Percentiles rank a stretch among this genome's conserved stretches.
Conservation (phyloP, 1,284 basidiomycete species). For the Ustilago trichophora region DNA sequence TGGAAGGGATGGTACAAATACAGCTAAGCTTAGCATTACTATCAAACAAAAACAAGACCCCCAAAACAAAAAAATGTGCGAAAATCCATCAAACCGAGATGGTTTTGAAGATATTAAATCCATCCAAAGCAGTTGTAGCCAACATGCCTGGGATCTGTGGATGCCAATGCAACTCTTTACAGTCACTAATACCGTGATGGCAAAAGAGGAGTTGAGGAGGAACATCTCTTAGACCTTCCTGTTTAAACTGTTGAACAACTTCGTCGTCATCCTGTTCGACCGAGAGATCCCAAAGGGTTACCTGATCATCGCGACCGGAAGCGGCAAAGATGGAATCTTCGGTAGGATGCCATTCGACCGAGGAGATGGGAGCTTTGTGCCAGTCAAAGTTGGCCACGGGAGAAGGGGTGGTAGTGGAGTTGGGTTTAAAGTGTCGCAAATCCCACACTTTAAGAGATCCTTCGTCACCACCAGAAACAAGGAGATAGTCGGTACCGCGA, state of each 20-base stretch:
- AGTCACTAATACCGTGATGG: slow-evolving; percentile 94
- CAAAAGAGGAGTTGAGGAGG: slow-evolving; percentile 94
- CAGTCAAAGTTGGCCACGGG: slow-evolving; percentile 91
- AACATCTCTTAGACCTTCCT: slow-evolving; percentile 63
- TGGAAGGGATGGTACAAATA: slow-evolving; percentile 27
- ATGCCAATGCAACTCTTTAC: slow-evolving; percentile 99
- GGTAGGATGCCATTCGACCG: slow-evolving; percentile 96
- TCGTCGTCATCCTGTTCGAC: slow-evolving; percentile 95
- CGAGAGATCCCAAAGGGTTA: slow-evolving; percentile 95
- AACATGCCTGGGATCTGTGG: slow-evolving; percentile 78
- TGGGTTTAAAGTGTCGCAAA: slow-evolving; percentile 80
- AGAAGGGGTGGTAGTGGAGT: slow-evolving; percentile 26
- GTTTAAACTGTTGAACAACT: slow-evolving; percentile 55
- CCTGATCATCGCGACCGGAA: slow-evolving; percentile 90
- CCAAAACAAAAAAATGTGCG: neutral
- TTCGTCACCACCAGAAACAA: slow-evolving; percentile 94
- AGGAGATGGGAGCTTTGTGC: slow-evolving; percentile 92
- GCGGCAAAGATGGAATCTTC: slow-evolving; percentile 95
- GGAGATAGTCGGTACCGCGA: slow-evolving; percentile 80
- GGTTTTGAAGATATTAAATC: slow-evolving; percentile 83
- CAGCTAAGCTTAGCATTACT: slow-evolving; percentile 7
- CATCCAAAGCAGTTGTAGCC: slow-evolving; percentile 55
- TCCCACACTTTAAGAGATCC: slow-evolving; percentile 97
- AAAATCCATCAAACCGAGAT: slow-evolving; percentile 70
- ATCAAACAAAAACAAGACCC: no score